Percentiles rank a stretch among this genome's conserved stretches.
Conservation (phyloP, 768 basidiomycete genomes). For the Dendrothele bispora region DNA sequence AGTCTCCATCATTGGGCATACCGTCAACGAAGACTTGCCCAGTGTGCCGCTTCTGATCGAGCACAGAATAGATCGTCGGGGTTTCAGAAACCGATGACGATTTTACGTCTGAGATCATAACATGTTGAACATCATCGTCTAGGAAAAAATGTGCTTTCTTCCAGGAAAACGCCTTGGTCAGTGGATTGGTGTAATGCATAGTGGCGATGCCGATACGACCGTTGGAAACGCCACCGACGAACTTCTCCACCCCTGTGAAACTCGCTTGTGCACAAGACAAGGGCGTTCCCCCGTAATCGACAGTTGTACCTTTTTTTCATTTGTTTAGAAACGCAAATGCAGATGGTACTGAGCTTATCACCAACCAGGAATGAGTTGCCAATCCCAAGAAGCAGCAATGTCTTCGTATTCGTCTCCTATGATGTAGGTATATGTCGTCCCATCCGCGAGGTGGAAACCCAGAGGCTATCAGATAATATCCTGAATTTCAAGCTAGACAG, state of each 20-base stretch:
- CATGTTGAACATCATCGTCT: constrained; percentile 58
- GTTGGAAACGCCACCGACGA: constrained; percentile 68
- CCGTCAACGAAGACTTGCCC: constrained; percentile 47
- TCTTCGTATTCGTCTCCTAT: constrained; percentile 72
- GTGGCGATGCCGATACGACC: constrained; percentile 55
- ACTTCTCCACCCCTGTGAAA: constrained; percentile 47
- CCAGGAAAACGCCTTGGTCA: constrained; percentile 52
- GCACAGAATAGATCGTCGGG: constrained; percentile 62
- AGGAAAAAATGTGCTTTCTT: constrained; percentile 80
- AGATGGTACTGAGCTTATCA: too few relatives aligned
- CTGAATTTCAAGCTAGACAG: constrained; percentile 1
- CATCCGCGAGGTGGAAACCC: constrained; percentile 72
- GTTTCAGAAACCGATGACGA: constrained; percentile 42
- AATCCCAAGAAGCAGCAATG: constrained; percentile 72
- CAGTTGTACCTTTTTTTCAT: too few relatives aligned
- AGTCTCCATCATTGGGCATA: background rate
- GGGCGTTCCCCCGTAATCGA: constrained; percentile 57
- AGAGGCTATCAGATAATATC: constrained; percentile 38
- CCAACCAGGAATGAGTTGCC: constrained; percentile 78
- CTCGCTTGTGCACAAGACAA: constrained; percentile 46
- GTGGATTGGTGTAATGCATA: constrained; percentile 69
- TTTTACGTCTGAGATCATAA: constrained; percentile 55
- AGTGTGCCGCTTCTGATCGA: constrained; percentile 58
- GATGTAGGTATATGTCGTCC: constrained; percentile 62
- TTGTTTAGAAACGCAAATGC: too few relatives aligned